These are phyloP conservation scores for Boletus semigastroideus DNA, from an alignment of 1,284 basidiomycete genomes.

Conservation along the genomic window DNA sequence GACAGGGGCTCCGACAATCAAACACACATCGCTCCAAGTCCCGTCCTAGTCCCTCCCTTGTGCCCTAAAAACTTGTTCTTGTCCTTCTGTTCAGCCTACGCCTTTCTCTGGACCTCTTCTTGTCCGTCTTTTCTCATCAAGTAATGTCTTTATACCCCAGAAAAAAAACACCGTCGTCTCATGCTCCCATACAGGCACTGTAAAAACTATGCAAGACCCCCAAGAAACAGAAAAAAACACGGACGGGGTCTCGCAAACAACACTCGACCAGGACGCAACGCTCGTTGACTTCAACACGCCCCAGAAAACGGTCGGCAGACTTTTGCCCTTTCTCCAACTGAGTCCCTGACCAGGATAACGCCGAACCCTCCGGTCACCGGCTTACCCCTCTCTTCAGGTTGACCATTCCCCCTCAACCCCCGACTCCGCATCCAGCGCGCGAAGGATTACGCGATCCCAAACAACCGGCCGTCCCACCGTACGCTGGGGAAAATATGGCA, in stretches of 20 bases:
- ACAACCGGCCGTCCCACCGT: slow-evolving; percentile 34
- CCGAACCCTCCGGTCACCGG: slow-evolving; percentile 31
- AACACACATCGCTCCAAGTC: slow-evolving; percentile 30
- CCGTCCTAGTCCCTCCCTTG: slow-evolving; percentile 13
- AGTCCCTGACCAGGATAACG: slow-evolving; percentile 27
- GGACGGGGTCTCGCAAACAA: slow-evolving; percentile 6
- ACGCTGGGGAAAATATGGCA: slow-evolving; percentile 35
- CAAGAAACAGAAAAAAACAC: slow-evolving; percentile 26
- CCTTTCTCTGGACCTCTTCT: not conserved
- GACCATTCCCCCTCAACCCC: slow-evolving; percentile 24
- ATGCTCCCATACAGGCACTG: slow-evolving; percentile 33
- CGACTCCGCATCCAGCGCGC: slow-evolving; percentile 25
- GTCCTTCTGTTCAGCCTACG: slow-evolving; percentile 1
- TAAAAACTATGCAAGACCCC: slow-evolving; percentile 34
- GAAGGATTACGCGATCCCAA: slow-evolving; percentile 34
- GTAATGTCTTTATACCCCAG: slow-evolving; percentile 11
- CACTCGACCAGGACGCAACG: slow-evolving; percentile 22
- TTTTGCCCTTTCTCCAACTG: slow-evolving; percentile 35
- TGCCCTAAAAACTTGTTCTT: slow-evolving; percentile 17
- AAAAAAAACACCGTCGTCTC: slow-evolving; percentile 4
- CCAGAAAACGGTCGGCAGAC: slow-evolving; percentile 32
- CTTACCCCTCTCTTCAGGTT: slow-evolving; percentile 24
- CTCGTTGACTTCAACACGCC: slow-evolving; percentile 28
- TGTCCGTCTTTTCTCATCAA: slow-evolving; percentile 7
- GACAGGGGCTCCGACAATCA: slow-evolving; percentile 39